phyloP scores from a whole-genome alignment of 2,329 filamentous ascomycete species.

The Fusarium oxysporum region DNA sequence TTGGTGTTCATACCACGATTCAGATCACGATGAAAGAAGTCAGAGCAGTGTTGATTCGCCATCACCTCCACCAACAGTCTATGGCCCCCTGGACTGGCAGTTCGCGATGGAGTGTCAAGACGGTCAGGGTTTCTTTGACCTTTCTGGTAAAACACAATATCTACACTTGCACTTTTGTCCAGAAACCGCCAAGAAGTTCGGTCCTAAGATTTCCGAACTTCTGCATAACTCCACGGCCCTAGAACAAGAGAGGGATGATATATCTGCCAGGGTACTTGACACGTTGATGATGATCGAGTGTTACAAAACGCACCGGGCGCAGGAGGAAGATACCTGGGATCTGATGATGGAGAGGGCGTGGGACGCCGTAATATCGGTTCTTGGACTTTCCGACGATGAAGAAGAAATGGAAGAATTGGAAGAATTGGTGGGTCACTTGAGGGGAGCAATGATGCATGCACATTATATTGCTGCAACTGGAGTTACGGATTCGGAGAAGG shows the following conservation, averaged over 20 bases:
- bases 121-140: accelerated
- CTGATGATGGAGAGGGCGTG: background rate
- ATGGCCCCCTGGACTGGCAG: background rate
- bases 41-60: background rate
- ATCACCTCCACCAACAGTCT: background rate
- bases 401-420: accelerated
- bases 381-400: accelerated
- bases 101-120: background rate
- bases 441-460: background rate
- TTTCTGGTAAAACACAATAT: accelerated
- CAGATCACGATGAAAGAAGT: too few species aligned
- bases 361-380: background rate
- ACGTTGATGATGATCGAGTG: background rate
- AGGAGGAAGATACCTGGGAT: background rate
- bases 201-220: accelerated
- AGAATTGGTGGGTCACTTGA: accelerated
- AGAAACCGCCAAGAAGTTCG: accelerated
- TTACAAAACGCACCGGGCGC: background rate
- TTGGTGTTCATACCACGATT: too few species aligned
- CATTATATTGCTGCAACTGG: background rate
- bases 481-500: accelerated
- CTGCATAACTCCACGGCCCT: accelerated
- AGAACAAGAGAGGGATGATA: accelerated
- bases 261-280: accelerated
- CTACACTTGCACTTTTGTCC: background rate